Conservation (phyloP, 225 moss, liverwort and hornwort genomes). For the Anthoceros angustus region DNA sequence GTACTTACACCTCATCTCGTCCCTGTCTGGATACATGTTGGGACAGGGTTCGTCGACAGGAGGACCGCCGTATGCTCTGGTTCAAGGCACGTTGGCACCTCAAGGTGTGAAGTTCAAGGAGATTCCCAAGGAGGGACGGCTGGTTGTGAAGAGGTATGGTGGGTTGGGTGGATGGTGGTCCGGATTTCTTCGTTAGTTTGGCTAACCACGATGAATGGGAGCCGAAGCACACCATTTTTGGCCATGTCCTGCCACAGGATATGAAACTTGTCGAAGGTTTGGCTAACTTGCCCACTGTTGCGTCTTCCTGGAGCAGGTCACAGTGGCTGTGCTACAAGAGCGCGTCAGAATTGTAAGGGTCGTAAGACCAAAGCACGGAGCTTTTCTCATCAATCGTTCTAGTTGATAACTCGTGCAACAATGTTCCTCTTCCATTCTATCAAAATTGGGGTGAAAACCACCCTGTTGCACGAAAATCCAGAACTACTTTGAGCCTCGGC, state of each 20-base stretch:
- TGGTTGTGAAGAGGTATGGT: slow-evolving; percentile 42
- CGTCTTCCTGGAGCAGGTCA: slow-evolving; percentile 44
- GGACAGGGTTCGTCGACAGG: slow-evolving; percentile 21
- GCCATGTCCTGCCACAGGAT: slow-evolving; percentile 30
- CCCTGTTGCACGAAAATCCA: no score
- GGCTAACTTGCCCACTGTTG: slow-evolving; percentile 27
- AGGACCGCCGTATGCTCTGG: slow-evolving; percentile 58
- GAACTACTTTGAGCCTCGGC: slow-evolving; percentile 3
- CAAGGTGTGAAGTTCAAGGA: slow-evolving; percentile 32
- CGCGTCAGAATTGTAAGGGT: background rate
- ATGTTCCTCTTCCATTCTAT: no score
- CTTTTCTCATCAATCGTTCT: no score
- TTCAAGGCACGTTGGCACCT: slow-evolving; percentile 61
- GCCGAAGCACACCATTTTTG: slow-evolving; percentile 69
- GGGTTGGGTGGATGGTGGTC: slow-evolving; percentile 75
- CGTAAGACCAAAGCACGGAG: background rate
- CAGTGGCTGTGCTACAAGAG: slow-evolving; percentile 26
- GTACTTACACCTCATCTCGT: no score
- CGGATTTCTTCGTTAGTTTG: slow-evolving; percentile 85
- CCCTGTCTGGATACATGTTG: no score
- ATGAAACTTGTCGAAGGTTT: slow-evolving; percentile 50
- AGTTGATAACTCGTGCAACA: no score
- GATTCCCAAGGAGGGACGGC: slow-evolving; percentile 30
- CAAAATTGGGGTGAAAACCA: no score
- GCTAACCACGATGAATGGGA: slow-evolving; percentile 81